Conservation (phyloP, 306 rosid species). For the Rosa rugosa region DNA sequence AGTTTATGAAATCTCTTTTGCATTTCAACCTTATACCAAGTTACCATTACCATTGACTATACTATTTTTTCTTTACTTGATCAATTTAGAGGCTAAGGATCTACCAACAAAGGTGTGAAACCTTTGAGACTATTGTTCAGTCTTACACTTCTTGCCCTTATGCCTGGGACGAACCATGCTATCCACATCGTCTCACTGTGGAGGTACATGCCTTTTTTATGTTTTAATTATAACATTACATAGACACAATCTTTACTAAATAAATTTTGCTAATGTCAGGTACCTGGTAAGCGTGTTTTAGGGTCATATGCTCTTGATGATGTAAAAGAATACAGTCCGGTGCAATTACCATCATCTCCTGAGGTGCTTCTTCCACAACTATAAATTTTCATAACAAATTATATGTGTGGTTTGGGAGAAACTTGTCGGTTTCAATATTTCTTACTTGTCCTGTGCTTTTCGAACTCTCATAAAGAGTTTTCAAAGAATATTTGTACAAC, state of each 20-base stretch:
- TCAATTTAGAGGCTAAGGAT: constrained; percentile 74
- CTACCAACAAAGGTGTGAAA: constrained; percentile 89
- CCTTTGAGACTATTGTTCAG: constrained; percentile 75
- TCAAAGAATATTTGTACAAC: neutral
- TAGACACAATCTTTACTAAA: constrained; percentile 27
- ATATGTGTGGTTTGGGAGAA: neutral
- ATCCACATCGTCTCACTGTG: constrained; percentile 80
- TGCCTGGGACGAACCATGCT: constrained; percentile 97
- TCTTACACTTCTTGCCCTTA: constrained; percentile 72
- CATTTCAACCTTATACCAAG: neutral
- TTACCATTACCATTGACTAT: constrained; percentile 11
- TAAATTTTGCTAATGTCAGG: constrained; percentile 42
- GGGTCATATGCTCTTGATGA: constrained; percentile 84
- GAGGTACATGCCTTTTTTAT: constrained; percentile 53
- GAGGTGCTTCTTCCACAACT: constrained; percentile 52
- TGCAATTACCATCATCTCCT: constrained; percentile 61
- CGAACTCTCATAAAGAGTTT: neutral
- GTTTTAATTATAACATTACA: neutral
- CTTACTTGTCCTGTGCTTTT: neutral
- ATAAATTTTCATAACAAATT: constrained; percentile 11
- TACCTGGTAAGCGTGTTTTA: constrained; percentile 88
- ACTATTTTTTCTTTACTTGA: constrained; percentile 24
- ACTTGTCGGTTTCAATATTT: neutral
- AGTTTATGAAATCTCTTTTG: neutral
- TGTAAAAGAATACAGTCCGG: constrained; percentile 74